phyloP scores from a whole-genome alignment of 495 filamentous ascomycete species.

The Penicillium salamii region DNA sequence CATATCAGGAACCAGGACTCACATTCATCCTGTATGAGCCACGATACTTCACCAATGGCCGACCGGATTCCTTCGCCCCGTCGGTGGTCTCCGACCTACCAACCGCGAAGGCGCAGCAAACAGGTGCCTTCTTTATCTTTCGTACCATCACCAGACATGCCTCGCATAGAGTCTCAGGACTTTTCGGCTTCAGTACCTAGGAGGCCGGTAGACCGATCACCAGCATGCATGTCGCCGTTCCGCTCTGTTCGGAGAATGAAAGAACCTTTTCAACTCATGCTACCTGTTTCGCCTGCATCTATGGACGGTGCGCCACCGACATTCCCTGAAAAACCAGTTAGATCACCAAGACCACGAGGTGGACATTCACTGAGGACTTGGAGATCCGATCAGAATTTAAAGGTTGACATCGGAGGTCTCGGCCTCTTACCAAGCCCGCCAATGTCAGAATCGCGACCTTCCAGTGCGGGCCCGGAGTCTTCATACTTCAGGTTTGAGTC shows the following conservation, averaged over 20 bases:
- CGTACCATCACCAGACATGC: conserved; percentile 16
- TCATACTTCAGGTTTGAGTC: conserved; percentile 32
- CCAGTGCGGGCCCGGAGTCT: conserved; percentile 27
- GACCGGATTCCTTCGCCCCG: conserved; percentile 27
- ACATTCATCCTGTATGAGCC: conserved; percentile 21
- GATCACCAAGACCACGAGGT: conserved; percentile 14
- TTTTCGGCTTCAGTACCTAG: conserved; percentile 26
- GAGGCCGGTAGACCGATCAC: conserved; percentile 25
- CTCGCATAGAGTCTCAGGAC: conserved; percentile 23
- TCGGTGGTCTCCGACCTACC: conserved; percentile 31
- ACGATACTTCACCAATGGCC: conserved; percentile 14
- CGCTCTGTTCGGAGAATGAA: conserved; percentile 49
- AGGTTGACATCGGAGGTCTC: conserved; percentile 32
- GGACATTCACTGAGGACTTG: conserved; percentile 37
- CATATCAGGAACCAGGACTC: conserved; percentile 25
- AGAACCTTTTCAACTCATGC: conserved; percentile 41
- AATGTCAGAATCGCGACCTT: conserved; percentile 35
- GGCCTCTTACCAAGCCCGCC: conserved; percentile 43
- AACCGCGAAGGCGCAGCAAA: conserved; percentile 26
- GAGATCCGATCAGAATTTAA: conserved; percentile 43
- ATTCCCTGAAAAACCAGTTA: conserved; percentile 14
- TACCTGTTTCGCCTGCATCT: conserved; percentile 36
- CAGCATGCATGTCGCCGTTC: conserved; percentile 38
- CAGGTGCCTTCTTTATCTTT: conserved; percentile 30
- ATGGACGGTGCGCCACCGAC: conserved; percentile 21